Conservation (phyloP, 495 filamentous ascomycete genomes). For the Lasiosphaeria miniovina region DNA sequence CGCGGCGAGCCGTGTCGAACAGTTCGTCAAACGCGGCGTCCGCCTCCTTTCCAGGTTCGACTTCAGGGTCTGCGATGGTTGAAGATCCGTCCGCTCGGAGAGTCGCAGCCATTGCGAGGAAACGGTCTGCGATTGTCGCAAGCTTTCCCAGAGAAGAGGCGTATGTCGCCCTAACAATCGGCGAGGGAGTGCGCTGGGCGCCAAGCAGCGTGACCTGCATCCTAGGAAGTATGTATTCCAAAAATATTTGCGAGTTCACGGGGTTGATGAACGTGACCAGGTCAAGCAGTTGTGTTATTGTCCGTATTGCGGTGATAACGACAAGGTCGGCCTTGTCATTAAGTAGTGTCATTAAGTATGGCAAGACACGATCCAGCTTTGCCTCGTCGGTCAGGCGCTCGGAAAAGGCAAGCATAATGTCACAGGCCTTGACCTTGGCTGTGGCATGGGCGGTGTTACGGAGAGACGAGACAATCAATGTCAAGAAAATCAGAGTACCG, state of each 20-base stretch:
- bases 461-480: conserved; percentile 79
- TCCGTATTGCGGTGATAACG: conserved; percentile 77
- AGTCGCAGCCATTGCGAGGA: conserved; percentile 87
- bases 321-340: conserved; percentile 80
- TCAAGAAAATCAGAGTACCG: conserved; percentile 89
- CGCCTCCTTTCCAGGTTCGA: conserved; percentile 63
- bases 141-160: conserved; percentile 88
- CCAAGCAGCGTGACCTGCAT: conserved; percentile 67
- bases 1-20: conserved; percentile 76
- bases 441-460: conserved; percentile 84
- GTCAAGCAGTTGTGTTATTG: conserved; percentile 82
- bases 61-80: conserved; percentile 72
- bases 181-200: conserved; percentile 55
- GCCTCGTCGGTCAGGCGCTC: conserved; percentile 93
- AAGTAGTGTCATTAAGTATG: conserved; percentile 78
- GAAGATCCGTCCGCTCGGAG: conserved; percentile 81
- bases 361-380: conserved; percentile 90
- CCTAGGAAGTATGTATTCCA: conserved; percentile 88
- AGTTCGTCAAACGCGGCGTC: conserved; percentile 68
- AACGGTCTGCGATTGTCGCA: conserved; percentile 81
- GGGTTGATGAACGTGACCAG: conserved; percentile 85
- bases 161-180: conserved; percentile 81
- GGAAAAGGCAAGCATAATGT: conserved; percentile 88
- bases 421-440: conserved; percentile 86
- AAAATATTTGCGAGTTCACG: conserved; percentile 91